Evolutionary conservation across 345 rosid genomes (phyloP), one percentile per base, ranked within the genome.

Genomic region (Nasturtium officinale): DNA sequence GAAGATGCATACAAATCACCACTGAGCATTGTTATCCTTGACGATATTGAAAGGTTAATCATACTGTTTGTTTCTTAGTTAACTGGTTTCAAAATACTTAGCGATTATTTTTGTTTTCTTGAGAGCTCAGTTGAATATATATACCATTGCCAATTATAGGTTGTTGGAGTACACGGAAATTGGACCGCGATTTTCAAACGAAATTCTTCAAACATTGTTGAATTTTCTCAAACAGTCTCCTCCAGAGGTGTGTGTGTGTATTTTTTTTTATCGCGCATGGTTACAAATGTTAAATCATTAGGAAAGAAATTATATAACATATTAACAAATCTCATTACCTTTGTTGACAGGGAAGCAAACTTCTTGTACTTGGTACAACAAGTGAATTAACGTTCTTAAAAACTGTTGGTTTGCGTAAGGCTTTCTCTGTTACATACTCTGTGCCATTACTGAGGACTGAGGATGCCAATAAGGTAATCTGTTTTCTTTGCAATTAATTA

Each of bases 1-100:
- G 97, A 90, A 77, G 98, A 93, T 72, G 97, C 97, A 29, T 93
- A 90, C 77, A 93, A 85, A 83, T 90, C 97, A 42, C 98, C 96
- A 3, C 48, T 86, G 68, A 90, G 98, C 84, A 83, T 93, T 69
- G 81, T 93, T 67, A 73, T 93, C 73, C 96, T 93, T 70, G 97
- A 93, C 71, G 88, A 87, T 80, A 84, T 93, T 51, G 97, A 93
- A 82, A 93, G 97, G 98, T 66, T 3, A 51, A 18, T 46, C 43
- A 45, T 47, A 45, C 21, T 11, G 6, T 12, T 5, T 12, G 1
- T 12, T 60, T 20, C 17, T 1, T 12, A 33, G 9, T 45, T 28
- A 10, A n/a, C 16, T 45, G 7, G 33, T 4, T 48, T 20, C 13
- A 9, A 3, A 20, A 11, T 26, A 37, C 65, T 61, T 46, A 1